These are phyloP conservation scores for Moricandia arvensis DNA, from an alignment of 345 rosid species.

Conservation along the genomic window DNA sequence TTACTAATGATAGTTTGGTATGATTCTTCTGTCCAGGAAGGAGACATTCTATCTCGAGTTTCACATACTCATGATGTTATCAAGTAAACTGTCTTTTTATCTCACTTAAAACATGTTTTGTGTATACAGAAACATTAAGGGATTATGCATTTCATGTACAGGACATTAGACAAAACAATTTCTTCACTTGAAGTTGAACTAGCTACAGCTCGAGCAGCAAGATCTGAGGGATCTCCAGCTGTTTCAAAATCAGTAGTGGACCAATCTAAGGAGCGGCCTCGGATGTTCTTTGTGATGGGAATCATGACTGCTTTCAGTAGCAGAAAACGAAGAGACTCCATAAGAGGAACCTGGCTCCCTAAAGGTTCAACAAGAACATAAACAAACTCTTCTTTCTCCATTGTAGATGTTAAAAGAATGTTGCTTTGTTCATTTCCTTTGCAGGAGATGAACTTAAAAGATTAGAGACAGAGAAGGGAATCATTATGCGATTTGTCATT, in stretches of 20 bases:
- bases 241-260: slow-evolving; percentile 45
- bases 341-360: slow-evolving; percentile 81
- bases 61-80: slow-evolving; percentile 89
- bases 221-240: slow-evolving; percentile 38
- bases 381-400: slow-evolving; percentile 10
- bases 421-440: slow-evolving; percentile 29
- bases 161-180: slow-evolving; percentile 70
- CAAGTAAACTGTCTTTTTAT: slow-evolving; percentile 48
- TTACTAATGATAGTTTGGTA: slow-evolving; percentile 40
- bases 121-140: background rate
- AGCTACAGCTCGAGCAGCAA: slow-evolving; percentile 49
- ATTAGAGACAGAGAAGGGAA: slow-evolving; percentile 79
- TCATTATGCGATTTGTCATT: slow-evolving; percentile 73
- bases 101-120: slow-evolving; percentile 13
- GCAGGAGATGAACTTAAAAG: slow-evolving; percentile 61
- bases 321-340: slow-evolving; percentile 74
- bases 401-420: background rate
- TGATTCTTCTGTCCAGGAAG: slow-evolving; percentile 53
- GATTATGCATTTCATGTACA: slow-evolving; percentile 29
- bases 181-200: slow-evolving; percentile 63
- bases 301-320: slow-evolving; percentile 93
- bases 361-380: slow-evolving; percentile 49
- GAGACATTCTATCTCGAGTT: slow-evolving; percentile 83
- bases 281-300: slow-evolving; percentile 79
- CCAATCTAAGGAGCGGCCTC: slow-evolving; percentile 53